phyloP scores from a whole-genome alignment of 805 yeast genomes.

The Starmerella kuoi region DNA sequence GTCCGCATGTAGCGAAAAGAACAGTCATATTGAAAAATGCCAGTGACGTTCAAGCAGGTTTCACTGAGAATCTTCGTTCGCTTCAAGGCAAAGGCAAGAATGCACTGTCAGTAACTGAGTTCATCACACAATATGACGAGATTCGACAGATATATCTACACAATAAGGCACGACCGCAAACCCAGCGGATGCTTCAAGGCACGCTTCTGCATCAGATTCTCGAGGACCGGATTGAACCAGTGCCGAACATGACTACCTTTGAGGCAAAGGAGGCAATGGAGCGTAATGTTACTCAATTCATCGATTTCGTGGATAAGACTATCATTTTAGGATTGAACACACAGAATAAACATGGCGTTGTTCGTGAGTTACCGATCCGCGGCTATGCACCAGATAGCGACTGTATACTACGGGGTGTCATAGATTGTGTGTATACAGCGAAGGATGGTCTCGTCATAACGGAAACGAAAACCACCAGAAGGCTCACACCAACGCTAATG shows the following conservation, averaged over 20 bases:
- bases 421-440: constrained; percentile 21
- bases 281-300: constrained; percentile 3
- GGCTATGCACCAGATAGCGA: constrained; percentile 19
- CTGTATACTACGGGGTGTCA: constrained; percentile 23
- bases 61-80: not conserved
- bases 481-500: constrained; percentile 12
- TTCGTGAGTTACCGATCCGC: constrained; percentile 26
- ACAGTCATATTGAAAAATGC: not conserved
- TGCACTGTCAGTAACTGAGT: constrained; percentile 11
- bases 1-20: not conserved
- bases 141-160: constrained; percentile 6
- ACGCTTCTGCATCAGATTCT: constrained; percentile 10
- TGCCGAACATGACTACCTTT: not conserved
- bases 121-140: constrained; percentile 18
- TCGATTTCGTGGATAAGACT: constrained; percentile 20
- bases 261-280: not conserved
- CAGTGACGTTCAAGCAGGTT: not conserved
- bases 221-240: not conserved
- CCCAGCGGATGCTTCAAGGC: constrained; percentile 8
- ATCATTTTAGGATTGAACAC: constrained; percentile 8
- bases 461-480: constrained; percentile 26
- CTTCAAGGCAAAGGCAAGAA: not conserved
- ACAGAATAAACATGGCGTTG: not conserved
- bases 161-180: not conserved
- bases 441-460: constrained; percentile 16